These are phyloP conservation scores for Iris macrosiphon DNA, from an alignment of 106 monocot species.

Conservation along the genomic window DNA sequence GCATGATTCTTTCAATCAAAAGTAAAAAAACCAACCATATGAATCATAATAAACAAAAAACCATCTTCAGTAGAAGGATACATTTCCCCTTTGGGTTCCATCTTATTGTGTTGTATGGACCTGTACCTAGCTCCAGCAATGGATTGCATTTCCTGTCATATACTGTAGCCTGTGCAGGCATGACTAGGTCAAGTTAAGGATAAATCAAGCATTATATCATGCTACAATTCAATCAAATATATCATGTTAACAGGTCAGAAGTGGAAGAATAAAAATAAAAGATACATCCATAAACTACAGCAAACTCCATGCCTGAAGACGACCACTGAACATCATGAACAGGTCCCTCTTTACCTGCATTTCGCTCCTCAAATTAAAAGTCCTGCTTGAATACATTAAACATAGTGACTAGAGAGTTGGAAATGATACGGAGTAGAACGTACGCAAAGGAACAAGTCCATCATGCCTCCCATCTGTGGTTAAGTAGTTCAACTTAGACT, in stretches of 20 bases:
- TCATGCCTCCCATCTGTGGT: conserved; percentile 84
- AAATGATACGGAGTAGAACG: conserved; percentile 16
- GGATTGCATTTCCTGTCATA: conserved; percentile 87
- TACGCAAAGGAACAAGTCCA: conserved; percentile 85
- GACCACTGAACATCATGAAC: conserved; percentile 99
- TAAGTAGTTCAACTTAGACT: conserved; percentile 90
- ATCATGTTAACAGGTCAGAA: not conserved
- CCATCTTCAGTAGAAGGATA: no score
- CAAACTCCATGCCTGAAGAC: conserved; percentile 73
- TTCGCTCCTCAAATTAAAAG: conserved; percentile 3
- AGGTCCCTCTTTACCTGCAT: conserved; percentile 89
- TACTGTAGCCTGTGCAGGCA: conserved; percentile 91
- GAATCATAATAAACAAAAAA: no score
- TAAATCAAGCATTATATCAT: conserved; percentile 2
- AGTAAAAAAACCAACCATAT: not conserved
- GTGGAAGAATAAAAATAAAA: not conserved
- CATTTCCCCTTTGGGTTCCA: conserved; percentile 93
- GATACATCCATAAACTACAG: conserved; percentile 97
- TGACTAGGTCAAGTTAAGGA: conserved; percentile 46
- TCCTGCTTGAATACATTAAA: not conserved
- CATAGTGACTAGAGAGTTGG: not conserved
- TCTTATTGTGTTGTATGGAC: conserved; percentile 95
- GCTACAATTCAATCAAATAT: not conserved
- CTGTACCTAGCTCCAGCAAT: conserved; percentile 77
- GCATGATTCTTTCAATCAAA: no score